Evolutionary conservation across 306 rosid species (phyloP).

Genomic region (Rosa lucieae): DNA sequence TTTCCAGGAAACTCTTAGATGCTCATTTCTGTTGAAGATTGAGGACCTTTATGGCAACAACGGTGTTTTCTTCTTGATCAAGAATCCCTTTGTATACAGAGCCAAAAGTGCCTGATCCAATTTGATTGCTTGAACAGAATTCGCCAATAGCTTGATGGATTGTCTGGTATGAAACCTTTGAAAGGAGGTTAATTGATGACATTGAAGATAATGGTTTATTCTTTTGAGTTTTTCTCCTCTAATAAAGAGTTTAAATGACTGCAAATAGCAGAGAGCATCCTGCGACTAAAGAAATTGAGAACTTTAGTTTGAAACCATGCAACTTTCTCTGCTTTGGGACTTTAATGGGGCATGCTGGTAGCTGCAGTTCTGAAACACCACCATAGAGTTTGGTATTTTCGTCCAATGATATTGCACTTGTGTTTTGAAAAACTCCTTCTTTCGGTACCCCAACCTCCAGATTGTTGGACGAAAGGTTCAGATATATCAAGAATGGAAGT

Average conservation of each 20-base stretch:
- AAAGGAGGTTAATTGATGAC: neutral
- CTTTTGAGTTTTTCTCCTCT: neutral
- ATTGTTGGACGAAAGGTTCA: conserved; percentile 42
- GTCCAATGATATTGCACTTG: neutral
- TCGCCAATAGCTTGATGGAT: conserved; percentile 14
- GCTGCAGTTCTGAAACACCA: conserved; percentile 13
- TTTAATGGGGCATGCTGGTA: conserved; percentile 20
- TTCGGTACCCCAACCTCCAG: conserved; percentile 45
- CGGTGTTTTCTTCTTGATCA: neutral
- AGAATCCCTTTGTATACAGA: conserved; percentile 40
- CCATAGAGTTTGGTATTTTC: conserved; percentile 33
- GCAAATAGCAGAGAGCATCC: neutral
- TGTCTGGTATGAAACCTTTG: neutral
- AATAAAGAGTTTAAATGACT: neutral
- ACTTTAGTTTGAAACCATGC: neutral
- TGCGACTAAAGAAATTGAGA: neutral
- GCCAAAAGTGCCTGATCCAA: conserved; percentile 42
- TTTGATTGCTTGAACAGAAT: conserved; percentile 23
- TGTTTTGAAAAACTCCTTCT: conserved; percentile 36
- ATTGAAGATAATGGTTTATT: neutral
- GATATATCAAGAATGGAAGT: neutral
- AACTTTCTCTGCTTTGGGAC: neutral
- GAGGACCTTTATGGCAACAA: conserved; percentile 42
- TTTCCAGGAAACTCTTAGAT: conserved; percentile 34
- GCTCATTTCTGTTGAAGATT: conserved; percentile 41